Evolutionary conservation across 1,139 yeast species (phyloP).

Genomic region (Citeromyces hawaiiensis): DNA sequence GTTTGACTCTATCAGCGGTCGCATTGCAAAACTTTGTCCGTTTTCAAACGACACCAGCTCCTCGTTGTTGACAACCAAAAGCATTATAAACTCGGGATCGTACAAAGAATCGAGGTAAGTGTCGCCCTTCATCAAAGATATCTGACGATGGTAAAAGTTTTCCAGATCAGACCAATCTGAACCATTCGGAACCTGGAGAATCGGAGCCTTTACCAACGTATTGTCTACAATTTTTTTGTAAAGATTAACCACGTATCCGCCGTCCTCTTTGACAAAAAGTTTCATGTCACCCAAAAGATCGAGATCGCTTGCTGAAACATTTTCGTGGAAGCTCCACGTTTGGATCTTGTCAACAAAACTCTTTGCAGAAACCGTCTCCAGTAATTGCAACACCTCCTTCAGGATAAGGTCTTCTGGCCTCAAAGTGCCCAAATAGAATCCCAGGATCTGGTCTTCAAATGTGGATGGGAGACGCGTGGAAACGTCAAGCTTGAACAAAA

Average conservation of each 20-base stretch:
- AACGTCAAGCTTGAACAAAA: constrained; percentile 33
- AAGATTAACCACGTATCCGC: constrained; percentile 31
- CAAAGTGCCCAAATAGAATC: constrained; percentile 48
- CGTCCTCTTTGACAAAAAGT: constrained; percentile 29
- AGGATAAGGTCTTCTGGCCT: constrained; percentile 50
- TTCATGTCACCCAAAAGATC: constrained; percentile 29
- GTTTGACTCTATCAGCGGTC: constrained; percentile 43
- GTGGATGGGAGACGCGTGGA: constrained; percentile 29
- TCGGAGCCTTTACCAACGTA: constrained; percentile 21
- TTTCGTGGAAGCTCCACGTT: constrained; percentile 52
- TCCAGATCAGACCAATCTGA: constrained; percentile 14
- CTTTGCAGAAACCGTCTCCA: constrained; percentile 38
- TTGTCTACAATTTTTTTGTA: constrained; percentile 37
- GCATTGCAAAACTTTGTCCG: constrained; percentile 30
- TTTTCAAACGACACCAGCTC: constrained; percentile 33
- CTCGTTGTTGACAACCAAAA: constrained; percentile 44
- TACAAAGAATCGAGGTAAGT: constrained; percentile 20
- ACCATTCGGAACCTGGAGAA: neutral
- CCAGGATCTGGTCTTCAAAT: constrained; percentile 33
- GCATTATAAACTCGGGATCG: constrained; percentile 48
- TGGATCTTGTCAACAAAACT: constrained; percentile 50
- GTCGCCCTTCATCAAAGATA: constrained; percentile 15
- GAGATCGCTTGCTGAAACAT: constrained; percentile 23
- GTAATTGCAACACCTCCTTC: constrained; percentile 33
- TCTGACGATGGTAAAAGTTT: constrained; percentile 14